Evolutionary conservation across 805 yeast genomes (phyloP).

Genomic region (Candida odintsovae): DNA sequence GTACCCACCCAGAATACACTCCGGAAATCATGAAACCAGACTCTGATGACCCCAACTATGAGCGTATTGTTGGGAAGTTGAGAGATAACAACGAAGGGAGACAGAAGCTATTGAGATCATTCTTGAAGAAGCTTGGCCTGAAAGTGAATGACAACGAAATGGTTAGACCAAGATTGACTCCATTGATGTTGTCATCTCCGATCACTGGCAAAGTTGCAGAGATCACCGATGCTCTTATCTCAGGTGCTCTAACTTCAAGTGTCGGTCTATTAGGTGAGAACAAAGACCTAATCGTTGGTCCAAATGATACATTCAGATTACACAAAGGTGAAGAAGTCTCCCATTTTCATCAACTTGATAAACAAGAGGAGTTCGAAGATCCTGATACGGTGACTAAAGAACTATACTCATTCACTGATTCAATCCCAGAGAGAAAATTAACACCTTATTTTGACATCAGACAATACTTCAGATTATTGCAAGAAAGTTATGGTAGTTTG

Average conservation of each 20-base stretch:
- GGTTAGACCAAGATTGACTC: constrained; percentile 62
- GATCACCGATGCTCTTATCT: constrained; percentile 29
- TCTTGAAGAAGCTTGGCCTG: constrained; percentile 58
- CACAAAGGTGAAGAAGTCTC: constrained; percentile 33
- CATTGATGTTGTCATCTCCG: constrained; percentile 48
- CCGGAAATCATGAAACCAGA: constrained; percentile 43
- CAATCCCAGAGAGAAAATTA: constrained; percentile 41
- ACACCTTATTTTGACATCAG: constrained; percentile 73
- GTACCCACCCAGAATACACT: constrained; percentile 86
- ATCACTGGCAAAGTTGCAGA: constrained; percentile 24
- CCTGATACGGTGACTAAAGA: constrained; percentile 53
- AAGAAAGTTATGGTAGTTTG: constrained; percentile 26
- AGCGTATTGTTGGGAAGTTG: constrained; percentile 35
- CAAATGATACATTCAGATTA: constrained; percentile 49
- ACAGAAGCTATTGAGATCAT: constrained; percentile 46
- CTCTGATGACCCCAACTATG: constrained; percentile 24
- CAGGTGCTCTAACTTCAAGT: constrained; percentile 22
- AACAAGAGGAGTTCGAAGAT: constrained; percentile 39
- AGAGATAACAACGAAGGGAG: constrained; percentile 41
- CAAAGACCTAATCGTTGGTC: constrained; percentile 41
- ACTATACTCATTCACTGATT: constrained; percentile 40
- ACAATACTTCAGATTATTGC: constrained; percentile 45
- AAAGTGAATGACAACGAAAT: constrained; percentile 52
- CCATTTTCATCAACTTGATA: constrained; percentile 18
- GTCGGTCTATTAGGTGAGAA: constrained; percentile 31